Evolutionary conservation across 2,329 filamentous ascomycete genomes (phyloP).

Genomic region (Scedosporium minutisporum): DNA sequence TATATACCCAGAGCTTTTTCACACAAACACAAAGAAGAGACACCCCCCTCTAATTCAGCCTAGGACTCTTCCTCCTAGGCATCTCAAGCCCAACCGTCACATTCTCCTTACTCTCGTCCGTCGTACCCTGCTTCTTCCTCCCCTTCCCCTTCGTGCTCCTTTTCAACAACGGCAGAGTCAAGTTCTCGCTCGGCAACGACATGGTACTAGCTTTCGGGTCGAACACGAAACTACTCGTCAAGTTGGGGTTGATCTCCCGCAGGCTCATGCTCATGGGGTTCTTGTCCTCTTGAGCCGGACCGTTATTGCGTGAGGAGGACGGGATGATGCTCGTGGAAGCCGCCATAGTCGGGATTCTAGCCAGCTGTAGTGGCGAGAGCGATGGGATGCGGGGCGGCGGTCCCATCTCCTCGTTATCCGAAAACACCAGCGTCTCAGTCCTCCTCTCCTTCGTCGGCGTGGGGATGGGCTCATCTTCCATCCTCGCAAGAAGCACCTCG

Average conservation of each 20-base stretch:
- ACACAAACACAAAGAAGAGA: not conserved
- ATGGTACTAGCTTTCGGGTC: conserved; percentile 33
- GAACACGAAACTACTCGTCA: conserved; percentile 31
- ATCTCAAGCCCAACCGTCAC: conserved; percentile 25
- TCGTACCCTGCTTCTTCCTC: conserved; percentile 22
- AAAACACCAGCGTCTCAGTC: not conserved
- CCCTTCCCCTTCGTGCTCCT: conserved; percentile 22
- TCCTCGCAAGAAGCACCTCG: conserved; percentile 31
- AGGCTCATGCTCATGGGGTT: conserved; percentile 33
- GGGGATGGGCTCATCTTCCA: conserved; percentile 15
- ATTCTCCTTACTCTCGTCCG: conserved; percentile 42
- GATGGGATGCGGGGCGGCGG: not conserved
- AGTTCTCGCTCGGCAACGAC: conserved; percentile 30
- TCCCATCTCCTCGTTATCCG: not conserved
- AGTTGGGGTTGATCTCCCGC: conserved; percentile 46
- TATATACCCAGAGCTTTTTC: too few species aligned
- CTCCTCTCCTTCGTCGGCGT: not conserved
- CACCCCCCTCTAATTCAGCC: conserved; percentile 20
- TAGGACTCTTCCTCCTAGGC: conserved; percentile 45
- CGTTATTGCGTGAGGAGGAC: conserved; percentile 9
- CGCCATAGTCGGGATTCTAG: not conserved
- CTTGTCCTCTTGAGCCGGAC: conserved; percentile 11
- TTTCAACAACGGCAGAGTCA: conserved; percentile 36
- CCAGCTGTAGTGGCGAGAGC: not conserved
- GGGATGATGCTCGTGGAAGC: not conserved